Evolutionary conservation across 768 basidiomycete species (phyloP), one percentile per base, ranked within the genome.

Genomic region (Sporobolomyces phaffii): DNA sequence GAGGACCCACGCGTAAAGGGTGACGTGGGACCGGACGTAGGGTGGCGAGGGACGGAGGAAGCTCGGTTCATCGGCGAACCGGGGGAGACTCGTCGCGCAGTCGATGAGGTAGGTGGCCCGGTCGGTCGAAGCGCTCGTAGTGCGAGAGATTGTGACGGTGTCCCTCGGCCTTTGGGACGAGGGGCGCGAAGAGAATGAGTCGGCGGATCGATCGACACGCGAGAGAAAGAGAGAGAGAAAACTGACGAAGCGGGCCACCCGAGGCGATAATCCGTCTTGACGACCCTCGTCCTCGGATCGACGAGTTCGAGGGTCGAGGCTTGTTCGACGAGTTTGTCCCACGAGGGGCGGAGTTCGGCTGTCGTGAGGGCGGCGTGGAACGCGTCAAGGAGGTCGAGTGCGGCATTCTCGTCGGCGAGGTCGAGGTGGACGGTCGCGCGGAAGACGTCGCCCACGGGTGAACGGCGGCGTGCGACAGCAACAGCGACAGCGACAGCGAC

Each of bases 221-320:
- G 0, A 24, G 59, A n/a, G 28, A 54, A 26, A 18, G 24, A 51
- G 29, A 43, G 34, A 24, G 18, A 34, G 36, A n/a, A 38, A 13
- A 83, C 90, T 74, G 75, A 94, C 92, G 87, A 92, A 62, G 91
- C 92, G 62, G 94, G 94, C 94, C 94, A 99, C 1, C 94, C 94
- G 14, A 99, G 79, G 10, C 86, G 86, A 76, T 90, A 97, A 69
- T 91, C 89, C 0, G 91, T 96, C 80, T 89, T 91, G 26, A 84
- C 83, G 74, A 99, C 87, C 65, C 91, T 81, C 11, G 91, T 94
- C 68, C 83, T 83, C 44, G 85, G 84, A 78, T 96, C 93, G 62
- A 94, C 84, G 79, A 90, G 81, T 78, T 97, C 92, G 44, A 97
- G 79, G 20, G 91, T 79, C 70, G 85, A 84, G 1, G 91, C 86